Evolutionary conservation across 2,329 filamentous ascomycete species (phyloP), one percentile per base, ranked within the genome.

Genomic region (Chaetomiaceae sp.): DNA sequence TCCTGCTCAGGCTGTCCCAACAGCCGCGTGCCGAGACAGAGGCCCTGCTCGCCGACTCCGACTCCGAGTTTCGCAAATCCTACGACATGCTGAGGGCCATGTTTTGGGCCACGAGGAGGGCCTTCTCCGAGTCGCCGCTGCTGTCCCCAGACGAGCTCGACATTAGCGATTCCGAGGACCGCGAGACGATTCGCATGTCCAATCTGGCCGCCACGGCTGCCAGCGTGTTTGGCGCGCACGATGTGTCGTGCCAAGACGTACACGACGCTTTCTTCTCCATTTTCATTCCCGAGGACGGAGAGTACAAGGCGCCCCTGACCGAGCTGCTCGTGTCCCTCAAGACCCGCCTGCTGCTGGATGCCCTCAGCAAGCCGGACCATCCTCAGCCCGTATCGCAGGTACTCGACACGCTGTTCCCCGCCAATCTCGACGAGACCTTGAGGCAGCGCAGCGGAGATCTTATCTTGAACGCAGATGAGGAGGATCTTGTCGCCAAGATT

Each of bases 391-490:
- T 69, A 81, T 47, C 63, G 64, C 15, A 70, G 74, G 70, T 77
- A 17, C 65, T 85, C 15, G 75, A 77, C 11, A 77, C 82, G 49
- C 74, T 81, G 3, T 75, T 89, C 33, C 73, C 78, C 6, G 71
- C 76, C 8, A 73, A 85, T 4, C 68, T 88, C 2, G 75, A 85
- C 23, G 72, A 74, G 11, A 69, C 71, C 40, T 61, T 79, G 43
- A 71, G 55, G 58, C 69, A 59, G 64, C 69, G 64, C 31, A 66
- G 63, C 48, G 61, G 61, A 1, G 68, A 81, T 39, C 69, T 82
- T 8, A 69, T 74, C 20, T 79, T 83, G 61, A 81, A 81, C 61
- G 73, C 76, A 56, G 66, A 69, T 11, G 80, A 83, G 55, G 77
- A 81, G 54, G 63, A 65, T 15, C 70, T 73, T 8, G 74, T 80